Evolutionary conservation across 768 basidiomycete genomes (phyloP).

Genomic region (Collybia mongolica): DNA sequence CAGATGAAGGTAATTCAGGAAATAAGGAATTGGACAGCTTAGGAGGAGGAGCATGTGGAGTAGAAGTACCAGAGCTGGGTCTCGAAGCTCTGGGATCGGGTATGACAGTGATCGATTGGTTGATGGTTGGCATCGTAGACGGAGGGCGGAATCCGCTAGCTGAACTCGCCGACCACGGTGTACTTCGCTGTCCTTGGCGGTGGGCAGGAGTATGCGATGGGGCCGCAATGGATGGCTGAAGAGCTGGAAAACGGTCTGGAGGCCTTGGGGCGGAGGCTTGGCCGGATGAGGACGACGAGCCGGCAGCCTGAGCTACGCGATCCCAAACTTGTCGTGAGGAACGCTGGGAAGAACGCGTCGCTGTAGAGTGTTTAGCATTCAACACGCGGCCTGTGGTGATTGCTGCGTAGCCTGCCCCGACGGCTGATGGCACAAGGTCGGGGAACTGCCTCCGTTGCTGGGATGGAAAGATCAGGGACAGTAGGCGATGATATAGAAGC

Average conservation of each 20-base stretch:
- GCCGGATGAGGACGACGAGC: constrained; percentile 35
- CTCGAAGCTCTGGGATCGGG: constrained; percentile 15
- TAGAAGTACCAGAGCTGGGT: constrained; percentile 12
- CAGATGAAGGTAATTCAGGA: constrained; percentile 62
- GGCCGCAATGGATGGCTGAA: constrained; percentile 16
- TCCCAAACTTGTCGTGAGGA: constrained; percentile 77
- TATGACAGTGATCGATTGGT: constrained; percentile 21
- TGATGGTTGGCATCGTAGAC: constrained; percentile 21
- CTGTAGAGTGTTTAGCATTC: constrained; percentile 77
- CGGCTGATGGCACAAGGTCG: constrained; percentile 57
- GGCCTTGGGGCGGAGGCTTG: constrained; percentile 18
- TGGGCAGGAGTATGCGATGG: constrained; percentile 26
- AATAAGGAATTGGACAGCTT: constrained; percentile 58
- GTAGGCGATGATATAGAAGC: background rate
- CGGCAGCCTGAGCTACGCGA: constrained; percentile 82
- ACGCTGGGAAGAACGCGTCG: constrained; percentile 51
- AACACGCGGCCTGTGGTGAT: constrained; percentile 82
- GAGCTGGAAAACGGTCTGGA: constrained; percentile 34
- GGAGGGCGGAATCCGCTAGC: constrained; percentile 20
- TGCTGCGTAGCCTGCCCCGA: constrained; percentile 71
- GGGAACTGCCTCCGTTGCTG: constrained; percentile 89
- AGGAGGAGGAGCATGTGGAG: constrained; percentile 31
- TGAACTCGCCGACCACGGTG: constrained; percentile 57
- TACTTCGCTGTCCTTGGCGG: constrained; percentile 49
- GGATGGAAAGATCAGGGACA: constrained; percentile 1